Evolutionary conservation across 352 stramenopile genomes (phyloP).

Genomic region (Globisporangium nodosum): DNA sequence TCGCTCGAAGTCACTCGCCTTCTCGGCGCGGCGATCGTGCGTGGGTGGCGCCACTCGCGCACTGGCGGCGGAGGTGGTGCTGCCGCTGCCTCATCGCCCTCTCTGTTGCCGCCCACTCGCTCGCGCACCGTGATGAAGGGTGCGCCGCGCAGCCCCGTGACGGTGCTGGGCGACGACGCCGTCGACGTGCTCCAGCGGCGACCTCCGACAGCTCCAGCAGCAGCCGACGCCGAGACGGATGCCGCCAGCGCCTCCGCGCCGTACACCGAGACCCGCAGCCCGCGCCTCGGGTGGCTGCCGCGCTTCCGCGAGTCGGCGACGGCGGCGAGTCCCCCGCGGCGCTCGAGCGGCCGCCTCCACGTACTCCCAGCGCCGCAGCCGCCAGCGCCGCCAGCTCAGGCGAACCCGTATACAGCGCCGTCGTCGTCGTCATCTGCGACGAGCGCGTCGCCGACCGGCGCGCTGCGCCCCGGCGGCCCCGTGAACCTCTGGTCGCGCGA

Average conservation of each 20-base stretch:
- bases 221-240: background rate
- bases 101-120: background rate
- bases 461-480: conserved; percentile 16
- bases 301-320: conserved; percentile 4
- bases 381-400: background rate
- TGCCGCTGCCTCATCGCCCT: background rate
- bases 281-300: conserved; percentile 5
- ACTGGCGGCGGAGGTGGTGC: background rate
- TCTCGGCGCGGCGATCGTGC: too few relatives aligned
- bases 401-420: conserved; percentile 1
- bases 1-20: too few relatives aligned
- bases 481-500: conserved; percentile 13
- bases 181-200: background rate
- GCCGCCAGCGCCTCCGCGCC: background rate
- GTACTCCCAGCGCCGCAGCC: background rate
- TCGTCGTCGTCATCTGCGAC: background rate
- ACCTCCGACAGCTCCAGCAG: background rate
- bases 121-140: conserved; percentile 3
- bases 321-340: background rate
- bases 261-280: conserved; percentile 8
- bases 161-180: conserved; percentile 7
- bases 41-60: background rate
- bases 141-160: conserved; percentile 9
- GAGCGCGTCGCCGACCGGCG: conserved; percentile 6
- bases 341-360: background rate